Base-by-base conservation (phyloP, 139 green algal species). In the Chlorella sp. region DNA sequence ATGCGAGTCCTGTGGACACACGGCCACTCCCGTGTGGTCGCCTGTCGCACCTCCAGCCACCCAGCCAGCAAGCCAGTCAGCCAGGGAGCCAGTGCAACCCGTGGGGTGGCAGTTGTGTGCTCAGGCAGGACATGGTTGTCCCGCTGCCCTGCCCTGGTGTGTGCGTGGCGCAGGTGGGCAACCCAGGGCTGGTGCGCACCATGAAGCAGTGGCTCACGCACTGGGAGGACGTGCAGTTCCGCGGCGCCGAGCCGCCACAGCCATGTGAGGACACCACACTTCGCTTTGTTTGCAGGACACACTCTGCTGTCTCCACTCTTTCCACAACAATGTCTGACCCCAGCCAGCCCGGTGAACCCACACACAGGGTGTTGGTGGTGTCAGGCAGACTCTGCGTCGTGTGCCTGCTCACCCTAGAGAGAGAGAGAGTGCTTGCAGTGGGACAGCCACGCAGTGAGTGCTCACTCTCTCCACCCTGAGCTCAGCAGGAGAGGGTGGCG, bases 201-300 rank as follows among this genome's bases (percentile, higher is more conserved):
- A 74, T 96, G 23, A 31, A 75, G 2, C 24, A 71, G n/a, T 98
- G 88, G 87, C 87, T 98, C 30, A 23, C 62, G 1, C 64, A 81
- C 22, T 97, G 92, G 93, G 82, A 94, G 36, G 35, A 14, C 1
- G 76, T 93, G 22, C 88, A 97, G 78, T 64, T 96, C 34, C 67
- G 80, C 35, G 82, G 81, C 0, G 27, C 80, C 10, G 42, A 55
- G 17, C n/a, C n/a, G n/a, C n/a, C n/a, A n/a, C n/a, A n/a, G n/a
- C n/a, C n/a, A n/a, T n/a, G n/a, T n/a, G n/a, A n/a, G n/a, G n/a
- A n/a, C n/a, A n/a, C n/a, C n/a, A n/a, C n/a, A n/a, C n/a, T n/a
- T n/a, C n/a, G n/a, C n/a, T n/a, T n/a, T n/a, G n/a, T n/a, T n/a
- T n/a, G n/a, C n/a, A n/a, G n/a, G n/a, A n/a, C n/a, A n/a, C n/a